Percentiles rank a stretch among this genome's conserved stretches.
These are phyloP conservation scores for Boletus vermiculosoides DNA, from an alignment of 768 basidiomycete genomes.

Conservation along the genomic window DNA sequence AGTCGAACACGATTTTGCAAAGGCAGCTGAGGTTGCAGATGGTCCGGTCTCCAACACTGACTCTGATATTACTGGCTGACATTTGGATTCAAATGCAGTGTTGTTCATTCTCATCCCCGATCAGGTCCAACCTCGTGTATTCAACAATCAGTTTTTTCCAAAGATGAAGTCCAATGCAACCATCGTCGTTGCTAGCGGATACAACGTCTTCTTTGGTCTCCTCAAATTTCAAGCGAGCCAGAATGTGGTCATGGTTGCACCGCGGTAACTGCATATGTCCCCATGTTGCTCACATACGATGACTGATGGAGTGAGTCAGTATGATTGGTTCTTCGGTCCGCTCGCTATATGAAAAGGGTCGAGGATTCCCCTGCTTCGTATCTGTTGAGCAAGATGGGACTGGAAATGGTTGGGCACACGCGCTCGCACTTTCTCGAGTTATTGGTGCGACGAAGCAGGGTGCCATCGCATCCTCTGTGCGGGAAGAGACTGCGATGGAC, in stretches of 20 bases:
- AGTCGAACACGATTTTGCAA: slow-evolving; percentile 55
- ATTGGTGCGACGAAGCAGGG: slow-evolving; percentile 65
- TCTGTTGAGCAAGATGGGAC: slow-evolving; percentile 64
- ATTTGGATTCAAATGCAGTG: slow-evolving; percentile 34
- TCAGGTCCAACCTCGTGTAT: slow-evolving; percentile 61
- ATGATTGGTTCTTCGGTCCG: slow-evolving; percentile 70
- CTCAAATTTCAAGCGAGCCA: slow-evolving; percentile 52
- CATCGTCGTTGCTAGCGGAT: slow-evolving; percentile 62
- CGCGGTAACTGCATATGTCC: slow-evolving; percentile 36
- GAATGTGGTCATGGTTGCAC: slow-evolving; percentile 67
- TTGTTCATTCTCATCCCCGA: slow-evolving; percentile 63
- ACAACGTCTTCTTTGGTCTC: slow-evolving; percentile 63
- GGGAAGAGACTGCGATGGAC: slow-evolving; percentile 66
- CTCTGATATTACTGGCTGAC: not conserved
- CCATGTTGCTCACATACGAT: not conserved
- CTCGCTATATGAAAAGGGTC: slow-evolving; percentile 55
- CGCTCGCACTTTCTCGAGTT: slow-evolving; percentile 53
- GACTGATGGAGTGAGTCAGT: slow-evolving; percentile 28
- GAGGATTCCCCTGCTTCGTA: slow-evolving; percentile 64
- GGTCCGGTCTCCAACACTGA: slow-evolving; percentile 33
- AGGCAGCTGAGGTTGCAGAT: slow-evolving; percentile 56
- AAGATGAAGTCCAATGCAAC: slow-evolving; percentile 46
- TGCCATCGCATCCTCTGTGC: slow-evolving; percentile 59
- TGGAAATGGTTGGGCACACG: slow-evolving; percentile 43
- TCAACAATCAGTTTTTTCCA: slow-evolving; percentile 53